Conservation (phyloP, 2,329 filamentous ascomycete genomes). For the Pyrenochaeta sp. region DNA sequence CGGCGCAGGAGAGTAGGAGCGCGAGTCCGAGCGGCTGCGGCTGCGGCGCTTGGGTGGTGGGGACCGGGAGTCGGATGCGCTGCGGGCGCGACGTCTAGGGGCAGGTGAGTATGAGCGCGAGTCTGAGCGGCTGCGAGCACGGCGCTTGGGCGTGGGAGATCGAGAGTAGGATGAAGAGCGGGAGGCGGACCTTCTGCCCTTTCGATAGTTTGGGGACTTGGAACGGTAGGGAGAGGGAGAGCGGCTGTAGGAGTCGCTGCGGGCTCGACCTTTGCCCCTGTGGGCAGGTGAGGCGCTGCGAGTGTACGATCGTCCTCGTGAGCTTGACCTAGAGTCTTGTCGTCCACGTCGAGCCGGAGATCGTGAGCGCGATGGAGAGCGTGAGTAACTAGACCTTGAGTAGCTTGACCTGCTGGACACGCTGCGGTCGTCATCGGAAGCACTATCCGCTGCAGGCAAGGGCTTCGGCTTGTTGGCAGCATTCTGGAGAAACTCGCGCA, state of each 20-base stretch:
- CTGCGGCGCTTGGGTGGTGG: slow-evolving; percentile 31
- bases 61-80: slow-evolving; percentile 21
- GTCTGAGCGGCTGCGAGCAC: slow-evolving; percentile 29
- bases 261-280: slow-evolving; percentile 25
- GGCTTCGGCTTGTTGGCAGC: slow-evolving; percentile 81
- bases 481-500: slow-evolving; percentile 89
- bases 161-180: no score
- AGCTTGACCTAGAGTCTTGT: slow-evolving; percentile 33
- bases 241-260: slow-evolving; percentile 24
- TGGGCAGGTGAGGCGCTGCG: slow-evolving; percentile 37
- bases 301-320: slow-evolving; percentile 38
- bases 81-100: slow-evolving; percentile 22
- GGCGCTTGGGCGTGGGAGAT: no score
- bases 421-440: slow-evolving; percentile 42
- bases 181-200: no score
- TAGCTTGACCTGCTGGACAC: slow-evolving; percentile 46
- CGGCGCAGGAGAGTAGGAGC: slow-evolving; percentile 25
- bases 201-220: slow-evolving; percentile 27
- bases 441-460: slow-evolving; percentile 43
- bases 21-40: slow-evolving; percentile 27
- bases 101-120: no score
- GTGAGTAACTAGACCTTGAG: slow-evolving; percentile 35
- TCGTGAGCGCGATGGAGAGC: slow-evolving; percentile 24
- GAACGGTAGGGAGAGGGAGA: slow-evolving; percentile 33
- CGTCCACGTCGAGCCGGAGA: slow-evolving; percentile 25